phyloP scores from a whole-genome alignment of 2,329 filamentous ascomycete genomes.

The Aureobasidium sp. region DNA sequence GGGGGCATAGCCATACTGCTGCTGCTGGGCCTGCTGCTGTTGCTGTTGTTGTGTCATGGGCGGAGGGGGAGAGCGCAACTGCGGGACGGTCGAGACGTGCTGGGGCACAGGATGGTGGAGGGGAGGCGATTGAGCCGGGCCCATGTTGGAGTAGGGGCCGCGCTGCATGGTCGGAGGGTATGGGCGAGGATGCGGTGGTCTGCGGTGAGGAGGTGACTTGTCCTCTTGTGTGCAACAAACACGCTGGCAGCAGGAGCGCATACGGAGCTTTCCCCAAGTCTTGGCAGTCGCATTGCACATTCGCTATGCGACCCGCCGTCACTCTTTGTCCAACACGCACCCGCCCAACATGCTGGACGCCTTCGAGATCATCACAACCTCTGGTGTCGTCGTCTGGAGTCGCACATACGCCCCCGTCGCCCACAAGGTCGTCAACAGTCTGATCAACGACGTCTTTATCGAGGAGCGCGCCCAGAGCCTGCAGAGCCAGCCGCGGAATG shows the following conservation, averaged over 20 bases:
- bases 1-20: slow-evolving; percentile 19
- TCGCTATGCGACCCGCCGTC: not conserved
- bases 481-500: slow-evolving; percentile 49
- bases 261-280: not conserved
- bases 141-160: slow-evolving; percentile 65
- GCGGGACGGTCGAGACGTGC: slow-evolving; percentile 95
- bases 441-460: slow-evolving; percentile 96
- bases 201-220: not conserved
- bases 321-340: not conserved
- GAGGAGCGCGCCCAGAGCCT: slow-evolving; percentile 73
- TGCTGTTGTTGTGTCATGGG: slow-evolving; percentile 65
- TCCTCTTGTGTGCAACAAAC: not conserved
- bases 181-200: not conserved
- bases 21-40: slow-evolving; percentile 56
- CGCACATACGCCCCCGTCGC: slow-evolving; percentile 74
- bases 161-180: slow-evolving; percentile 65
- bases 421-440: slow-evolving; percentile 79
- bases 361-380: slow-evolving; percentile 94
- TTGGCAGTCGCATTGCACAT: not conserved
- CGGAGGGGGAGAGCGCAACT: slow-evolving; percentile 87
- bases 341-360: slow-evolving; percentile 72
- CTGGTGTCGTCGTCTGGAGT: slow-evolving; percentile 95
- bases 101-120: slow-evolving; percentile 96
- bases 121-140: slow-evolving; percentile 71
- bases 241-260: not conserved